phyloP scores from a whole-genome alignment of 179 eudicot genomes.

The Actinidia chinensis region DNA sequence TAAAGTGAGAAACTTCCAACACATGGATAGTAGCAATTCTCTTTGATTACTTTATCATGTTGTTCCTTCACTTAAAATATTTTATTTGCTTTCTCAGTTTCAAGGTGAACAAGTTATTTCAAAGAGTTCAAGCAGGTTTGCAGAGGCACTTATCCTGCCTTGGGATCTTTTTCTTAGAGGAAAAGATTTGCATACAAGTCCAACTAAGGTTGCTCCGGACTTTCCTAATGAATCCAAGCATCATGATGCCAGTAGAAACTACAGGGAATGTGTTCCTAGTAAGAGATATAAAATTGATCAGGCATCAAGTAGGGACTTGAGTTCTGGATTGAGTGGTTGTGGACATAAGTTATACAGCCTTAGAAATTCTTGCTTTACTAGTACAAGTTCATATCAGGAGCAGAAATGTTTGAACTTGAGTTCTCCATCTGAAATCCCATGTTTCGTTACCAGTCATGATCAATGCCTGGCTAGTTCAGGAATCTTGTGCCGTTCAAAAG shows the following conservation, averaged over 20 bases:
- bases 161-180: conserved; percentile 58
- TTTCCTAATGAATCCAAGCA: conserved; percentile 26
- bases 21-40: background rate
- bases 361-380: conserved; percentile 18
- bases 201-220: conserved; percentile 18
- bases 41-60: background rate
- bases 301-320: conserved; percentile 16
- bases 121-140: conserved; percentile 50
- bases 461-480: conserved; percentile 31
- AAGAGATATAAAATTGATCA: conserved; percentile 61
- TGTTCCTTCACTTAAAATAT: background rate
- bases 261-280: conserved; percentile 25
- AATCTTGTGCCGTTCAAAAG: conserved; percentile 34
- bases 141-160: conserved; percentile 69
- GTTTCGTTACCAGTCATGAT: conserved; percentile 33
- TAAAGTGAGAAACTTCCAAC: background rate
- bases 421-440: conserved; percentile 45
- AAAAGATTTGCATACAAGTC: conserved; percentile 27
- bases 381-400: conserved; percentile 27
- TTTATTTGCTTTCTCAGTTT: conserved; percentile 39
- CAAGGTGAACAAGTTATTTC: conserved; percentile 43
- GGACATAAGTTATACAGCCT: conserved; percentile 25
- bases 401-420: conserved; percentile 25
- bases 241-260: conserved; percentile 12
- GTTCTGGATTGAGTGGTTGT: conserved; percentile 18